phyloP scores from a whole-genome alignment of 306 rosid species.

The Leucaena leucocephala region DNA sequence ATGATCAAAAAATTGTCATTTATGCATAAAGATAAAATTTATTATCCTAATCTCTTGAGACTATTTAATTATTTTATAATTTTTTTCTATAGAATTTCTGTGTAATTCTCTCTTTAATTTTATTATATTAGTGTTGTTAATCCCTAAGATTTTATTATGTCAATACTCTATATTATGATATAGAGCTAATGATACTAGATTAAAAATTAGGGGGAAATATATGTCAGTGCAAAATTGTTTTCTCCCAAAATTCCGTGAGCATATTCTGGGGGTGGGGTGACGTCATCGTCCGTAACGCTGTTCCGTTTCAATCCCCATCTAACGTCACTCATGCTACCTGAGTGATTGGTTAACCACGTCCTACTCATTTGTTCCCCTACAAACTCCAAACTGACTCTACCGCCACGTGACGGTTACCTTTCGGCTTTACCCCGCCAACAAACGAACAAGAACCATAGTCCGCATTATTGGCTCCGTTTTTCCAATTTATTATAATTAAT shows the following conservation, averaged over 20 bases:
- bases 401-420: slow-evolving; percentile 31
- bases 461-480: background rate
- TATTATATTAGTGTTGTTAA: no score
- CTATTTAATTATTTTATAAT: no score
- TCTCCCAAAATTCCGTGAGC: background rate
- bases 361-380: background rate
- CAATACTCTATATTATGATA: no score
- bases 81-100: no score
- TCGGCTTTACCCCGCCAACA: background rate
- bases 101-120: no score
- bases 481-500: background rate
- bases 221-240: no score
- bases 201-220: no score
- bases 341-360: slow-evolving; percentile 28
- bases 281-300: slow-evolving; percentile 13
- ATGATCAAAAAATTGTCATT: no score
- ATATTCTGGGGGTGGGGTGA: background rate
- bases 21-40: no score
- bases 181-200: no score
- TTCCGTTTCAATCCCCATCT: slow-evolving; percentile 3
- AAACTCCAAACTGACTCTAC: background rate
- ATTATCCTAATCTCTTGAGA: no score
- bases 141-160: no score
- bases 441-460: background rate
- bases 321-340: slow-evolving; percentile 14